Evolutionary conservation across 169 alveolate species (phyloP), one percentile per base, ranked within the genome.

Genomic region (Amoebophrya sp.): DNA sequence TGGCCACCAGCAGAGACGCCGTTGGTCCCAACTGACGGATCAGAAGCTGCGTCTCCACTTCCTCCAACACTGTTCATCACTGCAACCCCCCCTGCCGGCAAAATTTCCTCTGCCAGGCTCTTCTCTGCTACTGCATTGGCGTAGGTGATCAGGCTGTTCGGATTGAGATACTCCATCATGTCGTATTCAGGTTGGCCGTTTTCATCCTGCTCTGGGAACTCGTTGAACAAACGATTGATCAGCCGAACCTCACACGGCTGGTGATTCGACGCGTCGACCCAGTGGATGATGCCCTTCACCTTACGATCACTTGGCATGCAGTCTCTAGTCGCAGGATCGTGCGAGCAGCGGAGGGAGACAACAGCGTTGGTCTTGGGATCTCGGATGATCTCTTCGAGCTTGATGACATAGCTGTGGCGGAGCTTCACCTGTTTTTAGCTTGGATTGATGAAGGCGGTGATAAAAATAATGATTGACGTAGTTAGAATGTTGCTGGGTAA

Each of bases 251-350:
- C 83, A 0, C 36, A 6, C 38, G 18, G 18, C 36, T 1, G 39
- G 33, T 6, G 2, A 6, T 1, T 26, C 38, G 33, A 26, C 38
- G 39, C 83, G 83, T 65, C 83, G 36, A 65, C 83, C 83, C 83
- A 65, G 83, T 65, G 83, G 83, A 65, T 65, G 26, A 65, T 65
- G 83, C 83, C 83, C 83, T 65, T 65, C 36, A 65, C 33, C 26
- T 65, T 65, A 29, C 83, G 83, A 26, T 65, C 83, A 6, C 33
- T 65, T 36, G 83, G 83, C 83, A 65, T 65, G 83, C 83, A 1
- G 83, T 65, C 83, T 36, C 83, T 29, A 1, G 83, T 65, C 33
- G 33, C 12, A 1, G 83, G 83, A 36, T 65, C 83, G 83, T 65
- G 83, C 83, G 83, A 65, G 26, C 83, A 65, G 33, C 18, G 39